A percentile compares a stretch with the other conserved stretches of the same genome.
Evolutionary conservation across 2,329 filamentous ascomycete genomes (phyloP).

Genomic region (Aureobasidium mangrovei): DNA sequence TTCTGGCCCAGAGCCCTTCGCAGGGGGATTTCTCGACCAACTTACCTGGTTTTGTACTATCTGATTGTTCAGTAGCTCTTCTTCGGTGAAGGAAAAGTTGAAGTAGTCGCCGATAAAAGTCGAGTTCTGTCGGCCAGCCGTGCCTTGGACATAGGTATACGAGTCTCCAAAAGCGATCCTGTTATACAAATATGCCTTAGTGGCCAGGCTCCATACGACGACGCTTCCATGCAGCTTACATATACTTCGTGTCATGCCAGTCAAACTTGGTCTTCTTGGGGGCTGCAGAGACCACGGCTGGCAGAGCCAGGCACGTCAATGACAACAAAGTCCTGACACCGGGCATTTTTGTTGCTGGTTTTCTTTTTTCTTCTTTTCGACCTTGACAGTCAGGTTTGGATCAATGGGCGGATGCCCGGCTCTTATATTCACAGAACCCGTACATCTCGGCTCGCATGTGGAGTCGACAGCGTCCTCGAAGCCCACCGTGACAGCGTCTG

Average conservation of each 20-base stretch:
- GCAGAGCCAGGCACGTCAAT: background rate
- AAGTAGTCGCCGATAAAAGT: constrained; percentile 48
- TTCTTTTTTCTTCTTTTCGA: background rate
- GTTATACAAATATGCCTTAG: background rate
- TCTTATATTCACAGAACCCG: background rate
- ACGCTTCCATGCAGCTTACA: background rate
- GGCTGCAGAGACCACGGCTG: background rate
- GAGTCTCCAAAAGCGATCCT: constrained; percentile 44
- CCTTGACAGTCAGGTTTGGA: background rate
- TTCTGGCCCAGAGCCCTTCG: background rate
- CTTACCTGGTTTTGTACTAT: constrained; percentile 42
- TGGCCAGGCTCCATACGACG: background rate
- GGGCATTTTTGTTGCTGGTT: background rate
- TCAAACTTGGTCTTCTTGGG: constrained; percentile 14
- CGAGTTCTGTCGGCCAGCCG: constrained; percentile 41
- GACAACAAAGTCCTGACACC: background rate
- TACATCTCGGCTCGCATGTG: background rate
- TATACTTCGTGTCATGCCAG: constrained; percentile 17
- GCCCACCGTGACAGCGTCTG: background rate
- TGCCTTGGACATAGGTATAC: constrained; percentile 47
- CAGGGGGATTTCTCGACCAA: background rate
- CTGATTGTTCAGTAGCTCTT: constrained; percentile 37
- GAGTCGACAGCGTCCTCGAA: background rate
- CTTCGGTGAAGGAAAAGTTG: constrained; percentile 38
- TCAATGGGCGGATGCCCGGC: background rate